Evolutionary conservation across 1,284 basidiomycete genomes (phyloP), one percentile per base, ranked within the genome.

Genomic region (Ustilago cynodontis): DNA sequence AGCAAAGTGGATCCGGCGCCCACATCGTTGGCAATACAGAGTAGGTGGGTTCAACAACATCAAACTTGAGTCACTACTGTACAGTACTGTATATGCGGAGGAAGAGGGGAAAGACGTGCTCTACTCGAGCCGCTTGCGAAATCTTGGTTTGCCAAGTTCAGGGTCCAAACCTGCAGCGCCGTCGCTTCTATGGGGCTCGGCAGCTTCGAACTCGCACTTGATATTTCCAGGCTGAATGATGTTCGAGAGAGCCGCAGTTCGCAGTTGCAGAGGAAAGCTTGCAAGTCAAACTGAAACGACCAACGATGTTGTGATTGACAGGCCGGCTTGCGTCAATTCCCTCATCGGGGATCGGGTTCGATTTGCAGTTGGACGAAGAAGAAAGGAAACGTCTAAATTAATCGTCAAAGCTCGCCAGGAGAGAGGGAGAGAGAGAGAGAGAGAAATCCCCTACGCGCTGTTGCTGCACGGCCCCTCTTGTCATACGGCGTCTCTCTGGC

Each of bases 271-370:
- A 37, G 14, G 35, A 18, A 24, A 22, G 33, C 18, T 20, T 31
- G n/a, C n/a, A n/a, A 35, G 33, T 18, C 8, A 29, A 49, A 28
- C 7, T 49, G 47, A 49, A 43, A 57, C 18, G 43, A 59, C 59
- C 26, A 43, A 57, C 18, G 43, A 65, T 66, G 64, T 66, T 66
- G 64, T 56, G 26, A 66, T 66, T 51, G 24, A 14, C 22, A 31
- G n/a, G 11, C 22, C 8, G 7, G n/a, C 43, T 67, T 56, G 65
- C 65, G 65, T 61, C 59, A 57, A 47, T 20, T 43, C 14, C 35
- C 41, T 20, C n/a, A 43, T 43, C 41, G 41, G 11, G 20, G 20
- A 20, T n/a, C n/a, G 41, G 41, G 7, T 22, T 20, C 1, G 14
- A n/a, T 20, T 20, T 20, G n/a, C 41, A n/a, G 14, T 13, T 3